Conservation (phyloP, 2,329 filamentous ascomycete genomes). For the Pseudogymnoascus sp. region DNA sequence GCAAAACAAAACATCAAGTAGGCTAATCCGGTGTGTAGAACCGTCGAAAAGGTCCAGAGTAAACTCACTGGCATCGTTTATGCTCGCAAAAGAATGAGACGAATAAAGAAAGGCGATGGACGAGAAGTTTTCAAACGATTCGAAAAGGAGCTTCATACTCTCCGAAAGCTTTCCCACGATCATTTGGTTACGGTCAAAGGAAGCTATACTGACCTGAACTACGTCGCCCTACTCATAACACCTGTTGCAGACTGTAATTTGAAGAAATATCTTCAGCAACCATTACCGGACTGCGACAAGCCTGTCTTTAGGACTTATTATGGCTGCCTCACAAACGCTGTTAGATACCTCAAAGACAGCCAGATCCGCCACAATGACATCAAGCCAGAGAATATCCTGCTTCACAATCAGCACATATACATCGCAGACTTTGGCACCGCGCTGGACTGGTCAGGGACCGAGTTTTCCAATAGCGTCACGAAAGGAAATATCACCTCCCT, state of each 20-base stretch:
- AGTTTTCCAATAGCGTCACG: conserved; percentile 15
- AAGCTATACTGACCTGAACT: conserved; percentile 7
- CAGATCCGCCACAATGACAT: conserved; percentile 16
- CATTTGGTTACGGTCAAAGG: conserved; percentile 8
- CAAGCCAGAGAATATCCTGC: conserved; percentile 16
- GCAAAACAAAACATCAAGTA: background rate
- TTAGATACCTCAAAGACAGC: conserved; percentile 16
- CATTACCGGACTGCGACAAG: background rate
- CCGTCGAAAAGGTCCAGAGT: conserved; percentile 12
- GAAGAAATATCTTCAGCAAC: background rate
- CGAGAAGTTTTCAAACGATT: conserved; percentile 8
- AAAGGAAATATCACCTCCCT: conserved; percentile 7
- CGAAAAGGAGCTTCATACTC: background rate
- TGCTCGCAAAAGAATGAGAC: conserved; percentile 11
- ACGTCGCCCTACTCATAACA: conserved; percentile 6
- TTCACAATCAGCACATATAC: conserved; percentile 10
- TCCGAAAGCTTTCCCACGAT: conserved; percentile 8
- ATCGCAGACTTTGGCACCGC: conserved; percentile 21
- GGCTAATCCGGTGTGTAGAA: conserved; percentile 9
- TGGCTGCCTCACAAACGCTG: background rate
- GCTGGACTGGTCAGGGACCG: conserved; percentile 17
- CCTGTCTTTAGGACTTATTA: background rate
- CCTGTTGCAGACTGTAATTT: conserved; percentile 5
- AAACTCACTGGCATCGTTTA: conserved; percentile 10
- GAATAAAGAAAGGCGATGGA: background rate